A percentile compares a stretch with the other conserved stretches of the same genome.
Conservation (phyloP, 176 grass and related monocot genomes). For the Bothriochloa decipiens region DNA sequence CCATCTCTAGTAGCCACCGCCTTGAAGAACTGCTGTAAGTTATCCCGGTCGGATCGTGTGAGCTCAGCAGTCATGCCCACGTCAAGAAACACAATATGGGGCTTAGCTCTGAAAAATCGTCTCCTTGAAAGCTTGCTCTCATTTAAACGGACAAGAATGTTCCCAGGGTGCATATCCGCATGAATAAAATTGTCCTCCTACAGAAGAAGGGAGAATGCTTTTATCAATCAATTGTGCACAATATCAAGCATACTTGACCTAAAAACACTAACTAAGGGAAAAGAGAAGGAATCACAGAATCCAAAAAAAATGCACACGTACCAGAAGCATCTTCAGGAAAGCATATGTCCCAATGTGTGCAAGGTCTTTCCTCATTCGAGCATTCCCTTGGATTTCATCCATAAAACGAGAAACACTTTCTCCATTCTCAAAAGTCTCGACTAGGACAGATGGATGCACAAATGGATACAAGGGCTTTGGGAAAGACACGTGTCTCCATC, state of each 20-base stretch:
- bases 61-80: constrained; percentile 98
- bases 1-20: constrained; percentile 89
- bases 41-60: constrained; percentile 71
- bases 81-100: constrained; percentile 91
- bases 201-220: constrained; percentile 11
- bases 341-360: constrained; percentile 91
- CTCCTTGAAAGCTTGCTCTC: constrained; percentile 58
- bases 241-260: not conserved
- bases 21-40: constrained; percentile 90
- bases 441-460: constrained; percentile 96
- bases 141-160: constrained; percentile 87
- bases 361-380: constrained; percentile 70
- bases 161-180: constrained; percentile 97
- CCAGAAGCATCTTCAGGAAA: constrained; percentile 97
- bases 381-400: constrained; percentile 69
- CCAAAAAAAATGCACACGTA: constrained; percentile 41
- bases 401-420: constrained; percentile 91
- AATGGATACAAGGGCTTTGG: constrained; percentile 91
- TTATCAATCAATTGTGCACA: constrained; percentile 3
- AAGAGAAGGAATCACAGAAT: constrained; percentile 1
- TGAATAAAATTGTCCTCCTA: constrained; percentile 99
- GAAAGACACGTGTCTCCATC: constrained; percentile 91
- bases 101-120: constrained; percentile 75
- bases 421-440: constrained; percentile 96
- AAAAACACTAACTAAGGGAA: constrained; percentile 8